Base-by-base conservation (phyloP, 2,329 filamentous ascomycete species). In the Apiospora aurea region DNA sequence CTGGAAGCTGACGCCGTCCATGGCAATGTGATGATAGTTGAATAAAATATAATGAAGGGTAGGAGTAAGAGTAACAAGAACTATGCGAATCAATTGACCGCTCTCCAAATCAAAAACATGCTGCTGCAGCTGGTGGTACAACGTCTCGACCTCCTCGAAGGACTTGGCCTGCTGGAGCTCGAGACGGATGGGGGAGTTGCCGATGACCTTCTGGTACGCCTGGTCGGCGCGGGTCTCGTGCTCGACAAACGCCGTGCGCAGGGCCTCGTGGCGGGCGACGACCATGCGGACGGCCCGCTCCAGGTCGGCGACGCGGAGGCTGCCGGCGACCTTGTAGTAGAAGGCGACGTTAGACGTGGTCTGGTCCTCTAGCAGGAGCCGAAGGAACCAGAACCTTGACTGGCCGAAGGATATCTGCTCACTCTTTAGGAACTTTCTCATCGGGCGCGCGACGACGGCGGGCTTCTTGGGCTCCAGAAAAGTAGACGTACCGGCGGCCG, bases 1-100 rank as follows among this genome's bases (percentile, higher is more conserved):
- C 7, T 74, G 70, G 26, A 83, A 82, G 64, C 85, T 85, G 57
- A 83, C 73, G 0, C 85, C 86, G 72, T 89, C 87, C 79, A 88
- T 82, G 64, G 80, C 77, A 66, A 88, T 87, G 74, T 88, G 86
- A 71, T 88, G 86, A 68, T 79, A 82, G 0, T 79, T 79, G 18
- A 88, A 70, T 0, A 89, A 66, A 10, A 87, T 72, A 74, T 79
- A 82, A 71, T 85, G 82, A 1, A 74, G 71, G 0, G 76, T 77
- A 2, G 76, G 72, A 0, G 78, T 78, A 21, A 79, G 75, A 0
- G 81, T 77, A 5, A 86, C 75, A 2, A 86, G 75, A 13, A 75
- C 72, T 4, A 84, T 75, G 13, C 79, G 77, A 13, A 85, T 72
- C 2, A 76, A 72, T 18, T 84, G 76, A 10, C 83, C 82, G 10